These are phyloP conservation scores for Chenopodium album DNA, from an alignment of 148 eudicot genomes.

Conservation along the genomic window DNA sequence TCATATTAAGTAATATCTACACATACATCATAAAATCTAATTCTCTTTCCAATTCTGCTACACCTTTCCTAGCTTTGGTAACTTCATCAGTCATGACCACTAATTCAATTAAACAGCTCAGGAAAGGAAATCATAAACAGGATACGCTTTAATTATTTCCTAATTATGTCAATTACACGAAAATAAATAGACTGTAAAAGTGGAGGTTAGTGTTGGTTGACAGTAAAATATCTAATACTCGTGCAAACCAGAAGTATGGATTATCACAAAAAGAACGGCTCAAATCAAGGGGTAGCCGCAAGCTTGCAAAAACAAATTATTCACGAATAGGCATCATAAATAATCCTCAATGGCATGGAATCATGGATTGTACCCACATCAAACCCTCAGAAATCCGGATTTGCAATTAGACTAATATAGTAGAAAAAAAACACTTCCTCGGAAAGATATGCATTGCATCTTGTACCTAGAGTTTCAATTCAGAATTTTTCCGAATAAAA, in stretches of 20 bases:
- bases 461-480: background rate
- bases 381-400: background rate
- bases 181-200: background rate
- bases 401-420: background rate
- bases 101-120: background rate
- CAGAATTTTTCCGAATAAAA: background rate
- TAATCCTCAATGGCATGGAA: background rate
- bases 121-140: background rate
- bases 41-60: background rate
- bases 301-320: background rate
- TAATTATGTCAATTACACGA: background rate
- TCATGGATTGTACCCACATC: background rate
- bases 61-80: background rate
- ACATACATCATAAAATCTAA: background rate
- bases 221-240: background rate
- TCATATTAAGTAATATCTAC: background rate
- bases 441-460: background rate
- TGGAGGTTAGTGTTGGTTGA: background rate
- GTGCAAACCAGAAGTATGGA: background rate
- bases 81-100: background rate
- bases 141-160: background rate
- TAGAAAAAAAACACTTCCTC: background rate
- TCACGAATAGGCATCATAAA: background rate
- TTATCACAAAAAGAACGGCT: background rate
- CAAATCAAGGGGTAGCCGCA: background rate